A percentile compares a stretch with the other conserved stretches of the same genome.
phyloP scores from a whole-genome alignment of 106 monocot genomes.

The Acanthochlamys bracteata region DNA sequence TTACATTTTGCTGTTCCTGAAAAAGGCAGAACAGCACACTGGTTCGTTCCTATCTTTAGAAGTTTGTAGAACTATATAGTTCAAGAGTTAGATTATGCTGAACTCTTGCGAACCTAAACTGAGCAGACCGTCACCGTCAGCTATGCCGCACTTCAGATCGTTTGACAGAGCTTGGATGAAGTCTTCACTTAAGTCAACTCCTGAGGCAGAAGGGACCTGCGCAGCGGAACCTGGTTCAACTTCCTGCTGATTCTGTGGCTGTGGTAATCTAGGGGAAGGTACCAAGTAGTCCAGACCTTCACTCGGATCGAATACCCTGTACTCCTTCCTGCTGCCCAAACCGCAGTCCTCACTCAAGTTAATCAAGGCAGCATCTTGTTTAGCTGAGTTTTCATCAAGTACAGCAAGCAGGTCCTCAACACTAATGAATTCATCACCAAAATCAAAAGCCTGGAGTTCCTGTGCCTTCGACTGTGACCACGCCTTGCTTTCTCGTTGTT shows the following conservation, averaged over 20 bases:
- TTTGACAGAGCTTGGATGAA: neutral
- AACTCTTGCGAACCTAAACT: neutral
- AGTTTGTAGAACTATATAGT: neutral
- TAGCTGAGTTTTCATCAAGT: neutral
- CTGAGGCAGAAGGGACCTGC: neutral
- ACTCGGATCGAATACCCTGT: neutral
- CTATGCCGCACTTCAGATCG: neutral
- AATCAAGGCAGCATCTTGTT: neutral
- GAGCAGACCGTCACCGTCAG: neutral
- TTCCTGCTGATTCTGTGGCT: neutral
- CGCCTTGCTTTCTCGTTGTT: neutral
- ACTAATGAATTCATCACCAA: neutral
- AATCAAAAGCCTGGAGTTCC: neutral
- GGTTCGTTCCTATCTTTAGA: too few relatives aligned
- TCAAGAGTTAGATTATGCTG: neutral
- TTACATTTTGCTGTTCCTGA: neutral
- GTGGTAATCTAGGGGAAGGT: neutral
- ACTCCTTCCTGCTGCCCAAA: neutral
- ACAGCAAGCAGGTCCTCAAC: neutral
- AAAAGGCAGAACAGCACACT: neutral
- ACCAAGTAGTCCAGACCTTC: neutral
- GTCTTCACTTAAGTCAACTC: neutral
- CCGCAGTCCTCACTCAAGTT: too few relatives aligned
- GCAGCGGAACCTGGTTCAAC: neutral
- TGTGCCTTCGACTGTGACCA: neutral